These are phyloP conservation scores for Rhynchosporium agropyri DNA, from an alignment of 2,329 filamentous ascomycete genomes.

Conservation along the genomic window DNA sequence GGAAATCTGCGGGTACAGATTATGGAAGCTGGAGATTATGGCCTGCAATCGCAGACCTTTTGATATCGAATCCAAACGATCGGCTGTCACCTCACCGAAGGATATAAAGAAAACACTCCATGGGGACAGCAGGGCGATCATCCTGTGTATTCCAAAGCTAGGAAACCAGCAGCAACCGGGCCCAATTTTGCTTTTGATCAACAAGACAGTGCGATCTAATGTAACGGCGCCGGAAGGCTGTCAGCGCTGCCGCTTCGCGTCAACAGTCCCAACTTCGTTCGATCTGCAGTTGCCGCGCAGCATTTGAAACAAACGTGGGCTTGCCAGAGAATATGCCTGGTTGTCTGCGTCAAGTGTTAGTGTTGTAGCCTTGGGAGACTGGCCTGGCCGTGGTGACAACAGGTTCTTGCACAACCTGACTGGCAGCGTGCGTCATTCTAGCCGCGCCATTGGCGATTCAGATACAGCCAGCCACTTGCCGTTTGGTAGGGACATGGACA, in stretches of 20 bases:
- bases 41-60: slow-evolving; percentile 24
- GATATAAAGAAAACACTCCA: slow-evolving; percentile 21
- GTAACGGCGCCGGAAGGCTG: not conserved
- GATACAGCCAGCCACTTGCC: not conserved
- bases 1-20: slow-evolving; percentile 27
- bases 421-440: slow-evolving; percentile 10
- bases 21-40: slow-evolving; percentile 27
- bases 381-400: slow-evolving; percentile 1
- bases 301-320: slow-evolving; percentile 25
- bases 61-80: slow-evolving; percentile 17
- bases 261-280: slow-evolving; percentile 4
- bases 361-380: too few relatives aligned
- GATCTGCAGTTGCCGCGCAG: slow-evolving; percentile 1
- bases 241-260: not conserved
- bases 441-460: slow-evolving; percentile 11
- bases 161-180: not conserved
- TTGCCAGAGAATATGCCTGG: slow-evolving; percentile 19
- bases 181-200: slow-evolving; percentile 13
- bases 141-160: slow-evolving; percentile 4
- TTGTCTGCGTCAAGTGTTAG: not conserved
- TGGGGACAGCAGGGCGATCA: slow-evolving; percentile 19
- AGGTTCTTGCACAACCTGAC: slow-evolving; percentile 8
- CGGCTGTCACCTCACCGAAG: slow-evolving; percentile 14
- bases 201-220: not conserved
- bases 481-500: not conserved